Evolutionary conservation across 2,329 filamentous ascomycete species (phyloP).

Genomic region (Botryotinia calthae): DNA sequence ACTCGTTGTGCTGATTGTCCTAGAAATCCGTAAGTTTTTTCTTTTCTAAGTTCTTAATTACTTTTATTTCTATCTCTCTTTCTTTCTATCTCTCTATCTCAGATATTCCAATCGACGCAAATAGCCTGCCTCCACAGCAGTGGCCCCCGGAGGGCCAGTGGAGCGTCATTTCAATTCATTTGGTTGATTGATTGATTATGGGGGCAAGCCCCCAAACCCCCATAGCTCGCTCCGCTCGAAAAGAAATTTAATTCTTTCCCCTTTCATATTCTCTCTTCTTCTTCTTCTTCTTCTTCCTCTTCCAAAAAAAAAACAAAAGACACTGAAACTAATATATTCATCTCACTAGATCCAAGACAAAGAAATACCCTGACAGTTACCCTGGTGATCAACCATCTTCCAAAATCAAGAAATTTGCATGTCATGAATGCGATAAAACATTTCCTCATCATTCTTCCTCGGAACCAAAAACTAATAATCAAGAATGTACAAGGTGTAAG

Average conservation of each 20-base stretch:
- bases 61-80: not conserved
- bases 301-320: too few species aligned
- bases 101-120: not conserved
- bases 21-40: conserved; percentile 66
- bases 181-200: not conserved
- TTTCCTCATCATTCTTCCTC: conserved; percentile 44
- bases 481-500: conserved; percentile 58
- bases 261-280: not conserved
- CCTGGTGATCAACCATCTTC: conserved; percentile 53
- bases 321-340: conserved; percentile 21
- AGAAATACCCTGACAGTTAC: conserved; percentile 68
- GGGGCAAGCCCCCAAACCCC: not conserved
- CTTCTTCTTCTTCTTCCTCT: not conserved
- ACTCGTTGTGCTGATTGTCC: conserved; percentile 77
- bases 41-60: not conserved
- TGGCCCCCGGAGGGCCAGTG: not conserved
- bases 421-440: conserved; percentile 60
- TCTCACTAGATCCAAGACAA: conserved; percentile 56
- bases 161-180: not conserved
- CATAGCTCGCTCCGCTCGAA: not conserved
- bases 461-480: conserved; percentile 31
- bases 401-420: conserved; percentile 48
- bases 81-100: not conserved
- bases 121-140: not conserved
- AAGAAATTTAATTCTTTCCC: not conserved